Evolutionary conservation across 768 basidiomycete species (phyloP), one percentile per base, ranked within the genome.

Genomic region (Naganishia onofrii): DNA sequence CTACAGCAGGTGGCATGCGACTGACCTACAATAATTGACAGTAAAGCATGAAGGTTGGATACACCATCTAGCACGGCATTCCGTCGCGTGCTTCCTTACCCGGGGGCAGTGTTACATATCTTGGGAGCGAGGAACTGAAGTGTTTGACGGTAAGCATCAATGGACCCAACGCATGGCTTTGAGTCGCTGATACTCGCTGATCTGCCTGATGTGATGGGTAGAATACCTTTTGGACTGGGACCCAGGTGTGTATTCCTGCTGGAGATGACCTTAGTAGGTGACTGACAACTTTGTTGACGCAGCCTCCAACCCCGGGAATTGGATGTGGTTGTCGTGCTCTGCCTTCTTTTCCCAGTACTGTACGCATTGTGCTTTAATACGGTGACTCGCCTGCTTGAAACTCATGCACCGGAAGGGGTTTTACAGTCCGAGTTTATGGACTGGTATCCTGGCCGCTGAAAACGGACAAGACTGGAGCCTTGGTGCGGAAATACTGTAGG

Each of bases 71-170:
- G 80, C 78, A 13, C 72, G 80, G 29, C 80, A 80, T 68, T 76
- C 75, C 4, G 81, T 82, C 10, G 82, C 82, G 0, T 83, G 82
- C 70, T 83, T 81, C 66, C 65, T 83, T 17, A 83, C 82, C 1
- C 71, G 81, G 32, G 81, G 81, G 9, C 80, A 83, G 53, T 77
- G 81, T 36, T 83, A 82, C 69, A 80, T 82, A 38, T 79, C 78
- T 0, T 83, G 82, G 82, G 82, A 83, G 65, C 71, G 82, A 31
- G 82, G 82, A 10, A 79, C 80, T 72, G 82, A 83, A 71, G 81
- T 83, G 1, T 83, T 82, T 71, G 82, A 83, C 66, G 80, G 79
- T 78, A 36, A 66, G 77, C 72, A 8, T 52, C 17, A 36, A 3
- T 13, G 26, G 46, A 26, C n/a, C 3, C 21, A 51, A 21, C 44